phyloP scores from a whole-genome alignment of 2,329 filamentous ascomycete genomes.

The Arthrobotrys sphaeroides region DNA sequence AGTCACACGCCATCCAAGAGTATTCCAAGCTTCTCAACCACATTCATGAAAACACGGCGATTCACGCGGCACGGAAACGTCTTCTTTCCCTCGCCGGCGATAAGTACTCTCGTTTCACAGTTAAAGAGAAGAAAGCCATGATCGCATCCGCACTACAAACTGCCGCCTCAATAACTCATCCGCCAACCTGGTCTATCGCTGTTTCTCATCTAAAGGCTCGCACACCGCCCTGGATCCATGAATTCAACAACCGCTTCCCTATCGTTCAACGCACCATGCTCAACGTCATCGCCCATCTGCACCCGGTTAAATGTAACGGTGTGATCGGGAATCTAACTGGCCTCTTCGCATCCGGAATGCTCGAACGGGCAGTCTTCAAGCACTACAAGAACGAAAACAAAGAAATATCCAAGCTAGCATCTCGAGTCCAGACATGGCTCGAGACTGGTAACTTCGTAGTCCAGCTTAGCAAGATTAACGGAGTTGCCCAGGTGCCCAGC shows the following conservation, averaged over 20 bases:
- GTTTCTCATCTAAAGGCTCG: slow-evolving; percentile 42
- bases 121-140: slow-evolving; percentile 63
- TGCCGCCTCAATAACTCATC: slow-evolving; percentile 37
- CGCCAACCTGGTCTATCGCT: slow-evolving; percentile 47
- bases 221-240: slow-evolving; percentile 41
- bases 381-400: slow-evolving; percentile 63
- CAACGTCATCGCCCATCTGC: slow-evolving; percentile 66
- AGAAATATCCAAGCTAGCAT: slow-evolving; percentile 64
- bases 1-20: slow-evolving; percentile 62
- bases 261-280: slow-evolving; percentile 61
- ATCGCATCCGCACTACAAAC: slow-evolving; percentile 62
- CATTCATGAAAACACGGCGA: slow-evolving; percentile 62
- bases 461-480: slow-evolving; percentile 63
- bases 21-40: slow-evolving; percentile 63
- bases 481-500: slow-evolving; percentile 65
- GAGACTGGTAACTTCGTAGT: slow-evolving; percentile 67
- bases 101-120: slow-evolving; percentile 59
- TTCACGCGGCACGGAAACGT: slow-evolving; percentile 60
- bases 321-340: slow-evolving; percentile 66
- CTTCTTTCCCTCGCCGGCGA: slow-evolving; percentile 57
- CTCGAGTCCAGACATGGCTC: slow-evolving; percentile 65
- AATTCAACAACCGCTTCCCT: slow-evolving; percentile 51
- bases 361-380: slow-evolving; percentile 66
- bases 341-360: slow-evolving; percentile 64
- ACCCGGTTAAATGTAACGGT: slow-evolving; percentile 65